Base-by-base conservation (phyloP, 106 monocot species). In the Dendrobium huoshanense region DNA sequence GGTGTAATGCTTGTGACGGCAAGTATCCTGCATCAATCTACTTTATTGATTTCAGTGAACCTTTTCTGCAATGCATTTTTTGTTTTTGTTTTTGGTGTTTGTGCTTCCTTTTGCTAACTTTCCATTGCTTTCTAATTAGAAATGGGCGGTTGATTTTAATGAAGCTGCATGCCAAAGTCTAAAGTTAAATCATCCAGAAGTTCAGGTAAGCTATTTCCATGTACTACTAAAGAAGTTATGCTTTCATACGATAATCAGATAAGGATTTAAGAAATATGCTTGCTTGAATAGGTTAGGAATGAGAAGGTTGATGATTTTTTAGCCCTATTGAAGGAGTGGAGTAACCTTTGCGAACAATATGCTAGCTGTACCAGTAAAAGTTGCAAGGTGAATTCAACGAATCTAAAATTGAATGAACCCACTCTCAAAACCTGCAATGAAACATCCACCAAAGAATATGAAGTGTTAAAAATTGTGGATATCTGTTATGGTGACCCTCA, bases 401-500 rank as follows among this genome's bases (percentile, higher is more conserved):
- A 59, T 43, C 61, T 61, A 48, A 80, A 79, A 22, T 20, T 44
- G 24, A 51, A 77, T 31, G 80, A 79, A 68, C 72, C 86, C 29
- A 65, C 59, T 64, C 86, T 29, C 24, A 74, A 82, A 3, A 65
- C 73, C 61, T 22, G 58, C 68, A 72, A 74, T 58, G 67, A 73
- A 15, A 48, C 51, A 49, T 56, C 85, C 40, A 27, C 82, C 81
- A 86, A 85, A 40, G 96, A 96, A 86, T 96, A 77, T 86, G 96
- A 92, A 89, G 92, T 96, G 19, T 77, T 47, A 20, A 87, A 83
- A 56, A 72, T 96, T 42, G 85, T 92, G 73, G 90, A 90, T 85
- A 92, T 96, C 41, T 96, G 94, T 76, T 96, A 89, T 89, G 96
- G 94, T 77, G 96, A 96, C 79, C 94, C 94, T 5, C 82, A 55